phyloP scores from a whole-genome alignment of 2,329 filamentous ascomycete species.

The Fusarium devonianum region DNA sequence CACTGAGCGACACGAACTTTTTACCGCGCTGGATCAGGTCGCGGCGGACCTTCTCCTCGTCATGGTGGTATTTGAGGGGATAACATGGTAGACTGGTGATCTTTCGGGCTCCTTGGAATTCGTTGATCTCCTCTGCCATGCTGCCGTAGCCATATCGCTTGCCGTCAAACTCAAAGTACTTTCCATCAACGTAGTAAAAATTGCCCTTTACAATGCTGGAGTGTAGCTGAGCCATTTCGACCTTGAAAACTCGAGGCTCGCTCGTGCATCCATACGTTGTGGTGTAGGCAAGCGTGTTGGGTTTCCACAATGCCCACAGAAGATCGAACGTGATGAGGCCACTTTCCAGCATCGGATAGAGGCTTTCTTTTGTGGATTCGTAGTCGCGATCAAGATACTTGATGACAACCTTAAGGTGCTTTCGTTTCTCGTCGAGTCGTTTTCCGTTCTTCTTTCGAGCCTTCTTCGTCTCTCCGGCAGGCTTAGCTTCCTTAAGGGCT shows the following conservation, averaged over 20 bases:
- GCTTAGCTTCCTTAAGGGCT: slow-evolving; percentile 66
- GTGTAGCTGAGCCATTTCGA: slow-evolving; percentile 77
- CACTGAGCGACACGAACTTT: slow-evolving; percentile 81
- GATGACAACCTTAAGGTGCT: slow-evolving; percentile 75
- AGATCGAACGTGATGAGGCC: slow-evolving; percentile 89
- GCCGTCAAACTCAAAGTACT: slow-evolving; percentile 87
- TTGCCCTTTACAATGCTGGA: slow-evolving; percentile 73
- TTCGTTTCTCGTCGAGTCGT: slow-evolving; percentile 63
- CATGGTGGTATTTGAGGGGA: slow-evolving; percentile 80
- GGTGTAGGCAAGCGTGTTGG: slow-evolving; percentile 79
- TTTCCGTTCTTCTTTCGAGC: slow-evolving; percentile 68
- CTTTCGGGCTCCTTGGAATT: slow-evolving; percentile 82
- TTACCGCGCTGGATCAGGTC: slow-evolving; percentile 81
- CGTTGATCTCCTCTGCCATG: slow-evolving; percentile 71
- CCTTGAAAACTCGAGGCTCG: slow-evolving; percentile 82
- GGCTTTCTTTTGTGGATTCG: slow-evolving; percentile 74
- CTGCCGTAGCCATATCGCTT: slow-evolving; percentile 82
- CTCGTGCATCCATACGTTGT: slow-evolving; percentile 79
- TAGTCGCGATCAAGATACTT: slow-evolving; percentile 86
- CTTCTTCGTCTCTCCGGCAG: slow-evolving; percentile 56
- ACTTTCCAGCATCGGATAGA: slow-evolving; percentile 81
- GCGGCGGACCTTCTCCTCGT: slow-evolving; percentile 68
- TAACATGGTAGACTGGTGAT: slow-evolving; percentile 81
- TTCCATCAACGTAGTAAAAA: slow-evolving; percentile 79
- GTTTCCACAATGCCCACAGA: slow-evolving; percentile 89